These are phyloP conservation scores for Nitzschia inconspicua DNA, from an alignment of 108 stramenopile genomes.

Conservation along the genomic window DNA sequence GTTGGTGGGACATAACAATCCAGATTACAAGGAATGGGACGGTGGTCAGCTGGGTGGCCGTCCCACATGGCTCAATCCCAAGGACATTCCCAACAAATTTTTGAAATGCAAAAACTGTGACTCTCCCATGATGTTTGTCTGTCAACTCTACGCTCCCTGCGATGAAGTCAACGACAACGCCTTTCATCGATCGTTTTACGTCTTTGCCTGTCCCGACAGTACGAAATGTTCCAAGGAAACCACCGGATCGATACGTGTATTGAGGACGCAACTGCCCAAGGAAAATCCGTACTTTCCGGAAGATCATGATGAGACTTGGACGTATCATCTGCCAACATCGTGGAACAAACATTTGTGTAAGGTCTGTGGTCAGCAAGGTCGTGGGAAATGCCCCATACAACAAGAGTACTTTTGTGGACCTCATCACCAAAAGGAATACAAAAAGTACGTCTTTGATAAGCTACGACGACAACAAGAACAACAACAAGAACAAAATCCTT, in stretches of 20 bases:
- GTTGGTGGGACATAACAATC: conserved; percentile 43
- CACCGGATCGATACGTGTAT: conserved; percentile 43
- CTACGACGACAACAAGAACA: conserved; percentile 9
- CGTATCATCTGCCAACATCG: conserved; percentile 44
- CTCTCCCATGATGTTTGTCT: conserved; percentile 47
- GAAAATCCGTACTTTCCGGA: conserved; percentile 69
- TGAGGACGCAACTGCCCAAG: conserved; percentile 66
- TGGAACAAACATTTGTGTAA: conserved; percentile 61
- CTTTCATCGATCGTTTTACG: conserved; percentile 81
- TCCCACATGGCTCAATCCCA: conserved; percentile 77
- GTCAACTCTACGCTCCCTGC: conserved; percentile 74
- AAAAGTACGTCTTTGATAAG: conserved; percentile 31
- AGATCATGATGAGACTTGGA: conserved; percentile 52
- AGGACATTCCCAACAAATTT: conserved; percentile 40
- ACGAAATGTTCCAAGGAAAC: conserved; percentile 28
- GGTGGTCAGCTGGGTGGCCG: conserved; percentile 77
- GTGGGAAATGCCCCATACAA: conserved; percentile 69
- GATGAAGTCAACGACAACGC: conserved; percentile 57
- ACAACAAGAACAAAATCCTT: not conserved
- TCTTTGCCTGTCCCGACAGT: conserved; percentile 68
- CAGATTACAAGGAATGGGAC: conserved; percentile 75
- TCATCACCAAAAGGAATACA: conserved; percentile 77
- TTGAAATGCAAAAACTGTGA: conserved; percentile 30
- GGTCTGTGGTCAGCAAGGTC: conserved; percentile 64
- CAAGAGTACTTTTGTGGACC: conserved; percentile 55